Evolutionary conservation across 2,329 filamentous ascomycete genomes (phyloP), one percentile per base, ranked within the genome.

Genomic region (Cladophialophora chaetospira): DNA sequence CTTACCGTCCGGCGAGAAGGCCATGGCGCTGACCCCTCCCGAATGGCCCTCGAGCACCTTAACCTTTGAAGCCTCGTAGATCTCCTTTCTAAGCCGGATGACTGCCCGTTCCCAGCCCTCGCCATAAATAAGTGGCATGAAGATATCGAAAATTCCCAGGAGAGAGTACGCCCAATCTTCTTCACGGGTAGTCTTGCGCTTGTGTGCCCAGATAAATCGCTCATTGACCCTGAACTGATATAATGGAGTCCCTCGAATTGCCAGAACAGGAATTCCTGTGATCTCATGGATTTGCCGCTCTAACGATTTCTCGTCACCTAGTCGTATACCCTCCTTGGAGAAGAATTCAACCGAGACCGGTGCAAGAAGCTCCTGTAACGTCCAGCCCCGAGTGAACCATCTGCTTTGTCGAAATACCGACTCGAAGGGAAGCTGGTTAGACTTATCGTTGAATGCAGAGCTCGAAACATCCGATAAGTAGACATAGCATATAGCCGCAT

Each of bases 311-410:
- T 38, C 21, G n/a, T 62, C 57, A 13, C 65, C 67, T 4, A 69
- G 52, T 33, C 19, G 50, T 15, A 6, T 15, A 10, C 62, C 58
- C 9, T 65, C 55, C 28, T 42, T 26, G 2, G 63, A 53, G 47
- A 61, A 68, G 61, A 67, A 68, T 28, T 65, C 56, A 15, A 68
- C 66, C 11, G 40, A 45, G 25, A 15, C 28, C n/a, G 65, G 67
- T 1, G 68, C 68, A 3, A 69, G 53, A 2, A 70, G 68, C 38
- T 57, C 35, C 21, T 38, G 35, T 8, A 38, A 19, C n/a, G 35
- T 38, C 35, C 35, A 38, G 35, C 35, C 35, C 10, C 35, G 35
- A 9, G 15, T 38, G 15, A 38, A 38, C 35, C 35, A 38, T 38
- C 35, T 19, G n/a, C 55, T 52, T 5, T 5, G 10, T 28, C 21